Percentiles rank a stretch among this genome's conserved stretches.
Conservation (phyloP, 169 alveolate genomes). For the Plasmodium sp. region DNA sequence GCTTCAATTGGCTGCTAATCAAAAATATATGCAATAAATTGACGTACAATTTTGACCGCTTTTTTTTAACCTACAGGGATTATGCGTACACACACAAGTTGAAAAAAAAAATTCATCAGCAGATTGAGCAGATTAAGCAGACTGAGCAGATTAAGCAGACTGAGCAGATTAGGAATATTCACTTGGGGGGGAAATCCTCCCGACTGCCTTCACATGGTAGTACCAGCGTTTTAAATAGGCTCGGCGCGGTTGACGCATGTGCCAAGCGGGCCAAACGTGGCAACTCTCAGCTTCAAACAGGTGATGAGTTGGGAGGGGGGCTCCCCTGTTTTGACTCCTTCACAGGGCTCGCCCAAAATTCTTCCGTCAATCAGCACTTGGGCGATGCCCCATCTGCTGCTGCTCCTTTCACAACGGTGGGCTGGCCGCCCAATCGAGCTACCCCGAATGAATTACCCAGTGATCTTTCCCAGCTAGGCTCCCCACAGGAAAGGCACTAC, state of each 20-base stretch:
- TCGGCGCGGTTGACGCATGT: neutral
- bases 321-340: neutral
- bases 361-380: neutral
- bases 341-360: neutral
- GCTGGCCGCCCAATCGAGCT: neutral
- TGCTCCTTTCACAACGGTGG: neutral
- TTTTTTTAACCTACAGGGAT: constrained; percentile 11
- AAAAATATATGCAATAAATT: constrained; percentile 45
- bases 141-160: neutral
- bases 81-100: constrained; percentile 10
- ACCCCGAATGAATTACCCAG: neutral
- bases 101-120: neutral
- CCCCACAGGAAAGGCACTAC: neutral
- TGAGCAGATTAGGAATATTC: neutral
- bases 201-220: neutral
- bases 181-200: neutral
- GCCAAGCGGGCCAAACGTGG: neutral
- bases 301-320: neutral
- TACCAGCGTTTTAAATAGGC: neutral
- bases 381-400: neutral
- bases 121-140: neutral
- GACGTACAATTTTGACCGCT: constrained; percentile 21
- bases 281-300: neutral
- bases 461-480: neutral
- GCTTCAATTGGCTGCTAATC: constrained; percentile 19